Evolutionary conservation across 805 yeast species (phyloP), one percentile per base, ranked within the genome.

Genomic region (Groenewaldozyma salmanticensis): DNA sequence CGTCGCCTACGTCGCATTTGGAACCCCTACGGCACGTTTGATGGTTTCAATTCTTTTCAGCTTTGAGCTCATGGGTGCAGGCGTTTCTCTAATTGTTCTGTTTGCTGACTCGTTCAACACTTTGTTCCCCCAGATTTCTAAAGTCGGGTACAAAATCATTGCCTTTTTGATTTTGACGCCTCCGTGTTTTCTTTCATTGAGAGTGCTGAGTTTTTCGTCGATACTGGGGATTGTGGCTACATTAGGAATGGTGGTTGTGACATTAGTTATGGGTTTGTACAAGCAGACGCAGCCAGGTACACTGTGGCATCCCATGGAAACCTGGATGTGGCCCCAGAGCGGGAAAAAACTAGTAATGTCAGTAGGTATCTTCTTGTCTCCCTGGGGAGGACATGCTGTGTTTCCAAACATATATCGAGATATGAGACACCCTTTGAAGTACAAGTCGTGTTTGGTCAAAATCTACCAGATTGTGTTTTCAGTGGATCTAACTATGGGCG

Each of bases 71-170:
- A 50, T 82, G 42, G 95, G 90, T 2, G 79, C 81, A 34, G 88
- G 94, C 15, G 88, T 87, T 7, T 74, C 95, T 0, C 66, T 87
- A 46, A 74, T 83, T 37, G 84, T 87, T 18, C 66, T 87, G 19
- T 85, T 87, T 59, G 86, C 94, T 17, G 96, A 87, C 60, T 83
- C 95, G 1, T 68, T 87, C 40, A 74, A 75, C 61, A 85, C 88
- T 0, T 61, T 83, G 31, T 67, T 74, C 48, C 83, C 83, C 1
- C 45, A 58, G 13, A 55, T 74, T 31, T 69, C 82, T 0, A 61
- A 68, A 16, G 65, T 68, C 31, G 66, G 69, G 29, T 81, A 80
- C 65, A 86, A 86, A 56, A 42, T 80, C 35, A 47, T 84, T 35
- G 52, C 51, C 15, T 62, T 80, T 34, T 69, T 79, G 5, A 35